Percentiles rank a stretch among this genome's conserved stretches.
Conservation (phyloP, 345 rosid genomes). For the Aethionema arabicum region DNA sequence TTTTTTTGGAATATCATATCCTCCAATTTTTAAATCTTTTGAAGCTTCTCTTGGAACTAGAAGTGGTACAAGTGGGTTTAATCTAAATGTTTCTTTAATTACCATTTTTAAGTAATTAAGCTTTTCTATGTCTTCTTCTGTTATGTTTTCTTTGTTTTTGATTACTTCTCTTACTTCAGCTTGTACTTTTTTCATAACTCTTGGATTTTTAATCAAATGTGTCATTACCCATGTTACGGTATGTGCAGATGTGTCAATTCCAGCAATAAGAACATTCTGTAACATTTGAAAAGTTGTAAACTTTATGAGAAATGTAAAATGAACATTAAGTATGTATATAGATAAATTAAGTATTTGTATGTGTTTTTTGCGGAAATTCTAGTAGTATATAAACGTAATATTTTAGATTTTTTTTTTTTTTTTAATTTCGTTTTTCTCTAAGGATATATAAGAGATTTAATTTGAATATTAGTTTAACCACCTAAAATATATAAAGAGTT, state of each 20-base stretch:
- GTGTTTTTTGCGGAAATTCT: too few species aligned
- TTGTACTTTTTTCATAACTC: slow-evolving; percentile 27
- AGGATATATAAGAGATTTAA: too few species aligned
- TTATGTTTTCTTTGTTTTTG: slow-evolving; percentile 19
- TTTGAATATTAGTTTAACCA: too few species aligned
- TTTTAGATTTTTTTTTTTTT: too few species aligned
- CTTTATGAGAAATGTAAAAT: background rate
- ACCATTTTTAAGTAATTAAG: slow-evolving; percentile 28
- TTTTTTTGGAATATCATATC: slow-evolving; percentile 26
- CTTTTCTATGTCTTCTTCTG: slow-evolving; percentile 24
- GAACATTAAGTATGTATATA: background rate
- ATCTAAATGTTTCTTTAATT: slow-evolving; percentile 27
- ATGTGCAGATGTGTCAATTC: slow-evolving; percentile 31
- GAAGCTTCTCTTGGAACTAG: slow-evolving; percentile 31
- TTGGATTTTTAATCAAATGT: slow-evolving; percentile 27
- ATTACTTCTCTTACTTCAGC: slow-evolving; percentile 20
- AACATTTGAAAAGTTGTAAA: background rate
- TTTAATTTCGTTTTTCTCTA: too few species aligned
- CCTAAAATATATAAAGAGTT: too few species aligned
- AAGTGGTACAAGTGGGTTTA: slow-evolving; percentile 21
- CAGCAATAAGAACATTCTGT: slow-evolving; percentile 24
- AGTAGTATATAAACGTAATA: too few species aligned
- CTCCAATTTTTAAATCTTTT: slow-evolving; percentile 17
- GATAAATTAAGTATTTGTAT: background rate
- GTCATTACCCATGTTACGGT: slow-evolving; percentile 32